These are phyloP conservation scores for Paecilomyces variotii DNA, from an alignment of 2,329 filamentous ascomycete species.

Conservation along the genomic window DNA sequence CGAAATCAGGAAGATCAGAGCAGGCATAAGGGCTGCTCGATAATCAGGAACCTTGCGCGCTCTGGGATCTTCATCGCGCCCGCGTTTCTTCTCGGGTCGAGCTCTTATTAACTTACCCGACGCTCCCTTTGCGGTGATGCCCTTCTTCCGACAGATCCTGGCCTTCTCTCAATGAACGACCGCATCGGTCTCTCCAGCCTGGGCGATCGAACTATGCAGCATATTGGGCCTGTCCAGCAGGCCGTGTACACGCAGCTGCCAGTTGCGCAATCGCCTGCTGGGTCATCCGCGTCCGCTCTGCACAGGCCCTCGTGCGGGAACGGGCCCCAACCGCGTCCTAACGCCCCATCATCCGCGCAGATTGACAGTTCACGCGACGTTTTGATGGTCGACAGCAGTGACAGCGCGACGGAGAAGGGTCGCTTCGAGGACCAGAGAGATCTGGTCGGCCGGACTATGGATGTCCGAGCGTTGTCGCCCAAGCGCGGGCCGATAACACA, in stretches of 20 bases:
- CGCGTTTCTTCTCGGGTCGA: neutral
- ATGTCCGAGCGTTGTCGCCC: neutral
- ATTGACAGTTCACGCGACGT: neutral
- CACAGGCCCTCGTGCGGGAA: neutral
- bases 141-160: neutral
- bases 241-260: neutral
- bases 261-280: conserved; percentile 1
- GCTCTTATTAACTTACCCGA: neutral
- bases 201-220: neutral
- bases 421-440: neutral
- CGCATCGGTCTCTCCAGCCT: neutral
- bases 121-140: neutral
- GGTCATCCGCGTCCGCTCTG: neutral
- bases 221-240: neutral
- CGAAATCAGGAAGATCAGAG: neutral
- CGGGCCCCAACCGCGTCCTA: neutral
- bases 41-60: neutral
- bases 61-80: neutral
- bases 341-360: neutral
- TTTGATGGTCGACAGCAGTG: neutral
- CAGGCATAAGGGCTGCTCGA: neutral
- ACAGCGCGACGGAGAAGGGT: neutral
- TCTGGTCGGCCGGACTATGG: neutral
- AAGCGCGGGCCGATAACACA: neutral
- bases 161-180: neutral